Conservation (phyloP, 2,329 filamentous ascomycete genomes). For the Cadophora sp. region DNA sequence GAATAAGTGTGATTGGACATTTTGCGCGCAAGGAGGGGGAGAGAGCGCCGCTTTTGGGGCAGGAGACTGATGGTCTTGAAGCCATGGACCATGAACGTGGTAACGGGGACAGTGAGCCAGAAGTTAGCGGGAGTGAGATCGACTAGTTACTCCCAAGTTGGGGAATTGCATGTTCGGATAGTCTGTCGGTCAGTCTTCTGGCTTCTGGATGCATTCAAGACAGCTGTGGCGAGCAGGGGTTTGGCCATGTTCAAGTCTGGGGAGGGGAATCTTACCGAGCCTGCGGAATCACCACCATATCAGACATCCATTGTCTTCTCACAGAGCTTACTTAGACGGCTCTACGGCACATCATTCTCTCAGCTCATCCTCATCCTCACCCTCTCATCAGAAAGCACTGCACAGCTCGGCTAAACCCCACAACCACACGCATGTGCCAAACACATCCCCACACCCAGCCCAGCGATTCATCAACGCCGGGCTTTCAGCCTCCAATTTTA, state of each 20-base stretch:
- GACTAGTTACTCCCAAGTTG: not conserved
- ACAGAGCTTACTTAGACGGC: not conserved
- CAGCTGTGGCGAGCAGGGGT: not conserved
- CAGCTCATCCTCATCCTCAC: not conserved
- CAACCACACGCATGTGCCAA: not conserved
- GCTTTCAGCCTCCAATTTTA: not conserved
- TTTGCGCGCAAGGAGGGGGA: constrained; percentile 53
- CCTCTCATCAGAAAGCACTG: not conserved
- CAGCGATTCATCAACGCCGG: not conserved
- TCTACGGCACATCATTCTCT: not conserved
- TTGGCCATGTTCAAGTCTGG: not conserved
- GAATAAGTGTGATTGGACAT: constrained; percentile 56
- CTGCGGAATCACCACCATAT: not conserved
- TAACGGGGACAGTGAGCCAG: constrained; percentile 45
- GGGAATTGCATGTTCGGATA: not conserved
- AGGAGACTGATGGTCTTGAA: constrained; percentile 56
- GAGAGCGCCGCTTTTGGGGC: constrained; percentile 56
- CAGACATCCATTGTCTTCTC: not conserved
- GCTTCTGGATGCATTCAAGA: not conserved
- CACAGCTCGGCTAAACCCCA: not conserved
- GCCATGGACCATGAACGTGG: constrained; percentile 56
- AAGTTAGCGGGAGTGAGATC: constrained; percentile 38
- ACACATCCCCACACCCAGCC: not conserved
- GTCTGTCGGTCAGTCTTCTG: too few species aligned
- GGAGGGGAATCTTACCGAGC: too few species aligned